A percentile compares a stretch with the other conserved stretches of the same genome.
phyloP scores from a whole-genome alignment of 176 grass and related monocot genomes.

The Triticum monococcum region DNA sequence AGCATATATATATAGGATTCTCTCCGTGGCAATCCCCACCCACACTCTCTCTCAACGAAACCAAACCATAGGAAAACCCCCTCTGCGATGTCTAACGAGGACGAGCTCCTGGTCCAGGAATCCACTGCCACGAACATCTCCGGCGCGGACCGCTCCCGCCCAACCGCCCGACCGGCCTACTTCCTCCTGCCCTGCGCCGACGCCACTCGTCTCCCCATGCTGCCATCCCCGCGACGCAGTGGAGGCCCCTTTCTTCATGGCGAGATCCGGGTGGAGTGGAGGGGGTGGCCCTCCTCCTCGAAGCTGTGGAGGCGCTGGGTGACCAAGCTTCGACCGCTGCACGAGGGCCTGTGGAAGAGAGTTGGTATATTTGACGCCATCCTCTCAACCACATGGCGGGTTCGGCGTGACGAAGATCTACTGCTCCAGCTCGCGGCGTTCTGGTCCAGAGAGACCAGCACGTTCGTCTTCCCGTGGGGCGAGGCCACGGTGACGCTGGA shows the following conservation, averaged over 20 bases:
- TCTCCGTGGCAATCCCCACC: not conserved
- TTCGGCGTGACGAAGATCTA: not conserved
- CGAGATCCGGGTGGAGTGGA: constrained; percentile 15
- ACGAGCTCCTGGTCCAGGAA: constrained; percentile 26
- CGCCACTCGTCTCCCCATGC: not conserved
- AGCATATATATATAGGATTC: no score
- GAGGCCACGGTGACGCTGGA: constrained; percentile 57
- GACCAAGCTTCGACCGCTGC: constrained; percentile 35
- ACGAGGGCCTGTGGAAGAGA: constrained; percentile 32
- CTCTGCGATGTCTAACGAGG: not conserved
- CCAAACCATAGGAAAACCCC: not conserved
- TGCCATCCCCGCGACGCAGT: not conserved
- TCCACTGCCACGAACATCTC: not conserved
- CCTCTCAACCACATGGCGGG: constrained; percentile 20
- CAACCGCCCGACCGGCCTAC: not conserved
- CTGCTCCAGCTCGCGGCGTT: constrained; percentile 38
- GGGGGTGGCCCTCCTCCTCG: constrained; percentile 34
- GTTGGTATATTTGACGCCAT: constrained; percentile 41
- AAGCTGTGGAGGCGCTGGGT: constrained; percentile 41
- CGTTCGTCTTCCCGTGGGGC: constrained; percentile 59
- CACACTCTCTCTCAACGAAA: not conserved
- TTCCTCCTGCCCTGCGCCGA: constrained; percentile 22
- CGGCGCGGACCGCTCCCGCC: not conserved
- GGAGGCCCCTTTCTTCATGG: not conserved
- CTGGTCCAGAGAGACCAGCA: constrained; percentile 40